These are phyloP conservation scores for Chalciporus sphaerocephalus DNA, from an alignment of 768 basidiomycete genomes.

Conservation along the genomic window DNA sequence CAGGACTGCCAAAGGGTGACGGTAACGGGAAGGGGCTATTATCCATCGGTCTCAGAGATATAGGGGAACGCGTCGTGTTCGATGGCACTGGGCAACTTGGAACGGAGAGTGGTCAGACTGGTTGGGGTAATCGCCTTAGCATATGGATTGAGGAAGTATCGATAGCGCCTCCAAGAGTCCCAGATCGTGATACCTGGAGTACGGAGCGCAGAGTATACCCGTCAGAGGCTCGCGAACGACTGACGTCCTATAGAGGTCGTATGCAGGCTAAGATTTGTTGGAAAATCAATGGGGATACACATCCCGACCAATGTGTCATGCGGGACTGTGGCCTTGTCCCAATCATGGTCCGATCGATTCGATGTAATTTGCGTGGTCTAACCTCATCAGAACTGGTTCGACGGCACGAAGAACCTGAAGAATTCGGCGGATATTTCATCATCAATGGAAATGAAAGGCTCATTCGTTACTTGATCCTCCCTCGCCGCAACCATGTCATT, in stretches of 20 bases:
- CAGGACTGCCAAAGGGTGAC: constrained; percentile 68
- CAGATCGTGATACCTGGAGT: constrained; percentile 74
- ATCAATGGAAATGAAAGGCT: constrained; percentile 99
- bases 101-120: constrained; percentile 47
- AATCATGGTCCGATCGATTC: constrained; percentile 92
- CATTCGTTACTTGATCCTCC: constrained; percentile 95
- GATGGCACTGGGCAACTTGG: constrained; percentile 62
- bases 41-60: constrained; percentile 72
- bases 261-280: constrained; percentile 87
- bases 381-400: constrained; percentile 82
- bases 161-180: constrained; percentile 79
- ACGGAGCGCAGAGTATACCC: constrained; percentile 81
- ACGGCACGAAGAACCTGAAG: constrained; percentile 94
- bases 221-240: constrained; percentile 87
- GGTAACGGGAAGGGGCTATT: constrained; percentile 79
- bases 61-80: constrained; percentile 89
- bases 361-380: constrained; percentile 87
- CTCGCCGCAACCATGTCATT: constrained; percentile 92
- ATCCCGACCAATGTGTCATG: constrained; percentile 59
- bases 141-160: constrained; percentile 86
- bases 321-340: constrained; percentile 90
- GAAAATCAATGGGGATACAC: constrained; percentile 65
- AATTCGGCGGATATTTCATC: constrained; percentile 98
- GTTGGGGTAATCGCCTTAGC: constrained; percentile 81
- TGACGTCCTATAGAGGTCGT: constrained; percentile 86